Evolutionary conservation across 2,329 filamentous ascomycete genomes (phyloP).

Genomic region (Emmonsia crescens): DNA sequence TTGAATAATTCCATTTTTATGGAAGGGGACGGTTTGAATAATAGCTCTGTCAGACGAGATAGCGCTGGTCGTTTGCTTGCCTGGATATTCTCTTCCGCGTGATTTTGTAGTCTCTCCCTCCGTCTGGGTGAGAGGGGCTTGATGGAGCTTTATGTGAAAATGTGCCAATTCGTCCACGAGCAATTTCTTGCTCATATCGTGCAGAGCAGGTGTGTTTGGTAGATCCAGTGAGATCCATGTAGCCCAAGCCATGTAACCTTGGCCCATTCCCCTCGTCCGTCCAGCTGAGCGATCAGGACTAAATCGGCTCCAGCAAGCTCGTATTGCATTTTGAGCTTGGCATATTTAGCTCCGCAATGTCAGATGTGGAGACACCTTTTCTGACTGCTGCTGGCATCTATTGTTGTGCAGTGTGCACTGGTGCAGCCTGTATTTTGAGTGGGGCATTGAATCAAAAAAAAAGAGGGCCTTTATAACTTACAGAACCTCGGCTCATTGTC

Average conservation of each 20-base stretch:
- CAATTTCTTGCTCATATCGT: background rate
- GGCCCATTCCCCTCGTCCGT: no score
- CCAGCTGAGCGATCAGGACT: background rate
- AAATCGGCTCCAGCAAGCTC: background rate
- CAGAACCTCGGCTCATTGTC: background rate
- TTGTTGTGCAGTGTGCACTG: no score
- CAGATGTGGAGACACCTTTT: background rate
- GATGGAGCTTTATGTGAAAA: background rate
- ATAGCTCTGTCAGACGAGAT: background rate
- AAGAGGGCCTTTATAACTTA: no score
- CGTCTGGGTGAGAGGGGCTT: background rate
- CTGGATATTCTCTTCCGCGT: background rate
- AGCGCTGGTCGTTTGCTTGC: background rate
- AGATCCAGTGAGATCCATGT: background rate
- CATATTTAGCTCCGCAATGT: background rate
- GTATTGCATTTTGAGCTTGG: background rate
- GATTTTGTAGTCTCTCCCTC: background rate
- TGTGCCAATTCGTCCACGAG: background rate
- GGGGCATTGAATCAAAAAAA: no score
- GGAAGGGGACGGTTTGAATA: background rate
- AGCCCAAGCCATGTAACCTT: background rate
- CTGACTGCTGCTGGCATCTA: no score
- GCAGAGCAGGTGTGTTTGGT: background rate
- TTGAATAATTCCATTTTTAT: no score
- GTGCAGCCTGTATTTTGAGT: no score